These are phyloP conservation scores for Boletellus ananas DNA, from an alignment of 768 basidiomycete species.

Conservation along the genomic window DNA sequence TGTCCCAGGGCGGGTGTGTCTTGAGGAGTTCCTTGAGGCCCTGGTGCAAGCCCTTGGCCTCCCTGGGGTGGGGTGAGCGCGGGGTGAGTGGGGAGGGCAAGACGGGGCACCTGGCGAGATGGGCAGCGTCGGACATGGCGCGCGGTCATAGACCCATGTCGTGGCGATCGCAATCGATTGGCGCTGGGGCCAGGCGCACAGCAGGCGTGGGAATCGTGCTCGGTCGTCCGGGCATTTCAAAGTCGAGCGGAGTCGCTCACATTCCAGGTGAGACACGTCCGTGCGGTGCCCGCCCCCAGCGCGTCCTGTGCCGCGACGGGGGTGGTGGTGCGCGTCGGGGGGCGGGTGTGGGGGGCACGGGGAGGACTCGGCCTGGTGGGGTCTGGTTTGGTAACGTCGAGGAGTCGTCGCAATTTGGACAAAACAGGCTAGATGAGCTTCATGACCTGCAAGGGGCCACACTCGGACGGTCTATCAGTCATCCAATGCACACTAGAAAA, in stretches of 20 bases:
- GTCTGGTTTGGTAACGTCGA: conserved; percentile 25
- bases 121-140: conserved; percentile 39
- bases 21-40: conserved; percentile 73
- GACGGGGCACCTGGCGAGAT: conserved; percentile 33
- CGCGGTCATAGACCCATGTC: conserved; percentile 27
- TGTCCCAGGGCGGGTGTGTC: conserved; percentile 74
- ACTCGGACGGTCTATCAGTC: conserved; percentile 13
- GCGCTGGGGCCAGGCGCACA: conserved; percentile 1
- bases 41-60: conserved; percentile 74
- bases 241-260: no score
- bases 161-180: conserved; percentile 14
- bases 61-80: conserved; percentile 42
- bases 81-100: conserved; percentile 1
- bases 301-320: no score
- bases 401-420: no score
- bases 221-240: no score
- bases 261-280: no score
- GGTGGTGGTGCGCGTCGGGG: no score
- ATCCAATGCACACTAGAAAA: conserved; percentile 24
- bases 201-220: conserved; percentile 25
- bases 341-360: no score
- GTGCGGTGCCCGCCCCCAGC: no score
- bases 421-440: no score
- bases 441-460: no score
- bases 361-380: conserved; percentile 1